A percentile compares a stretch with the other conserved stretches of the same genome.
These are phyloP conservation scores for Lactarius hengduanensis DNA, from an alignment of 768 basidiomycete species.

Conservation along the genomic window DNA sequence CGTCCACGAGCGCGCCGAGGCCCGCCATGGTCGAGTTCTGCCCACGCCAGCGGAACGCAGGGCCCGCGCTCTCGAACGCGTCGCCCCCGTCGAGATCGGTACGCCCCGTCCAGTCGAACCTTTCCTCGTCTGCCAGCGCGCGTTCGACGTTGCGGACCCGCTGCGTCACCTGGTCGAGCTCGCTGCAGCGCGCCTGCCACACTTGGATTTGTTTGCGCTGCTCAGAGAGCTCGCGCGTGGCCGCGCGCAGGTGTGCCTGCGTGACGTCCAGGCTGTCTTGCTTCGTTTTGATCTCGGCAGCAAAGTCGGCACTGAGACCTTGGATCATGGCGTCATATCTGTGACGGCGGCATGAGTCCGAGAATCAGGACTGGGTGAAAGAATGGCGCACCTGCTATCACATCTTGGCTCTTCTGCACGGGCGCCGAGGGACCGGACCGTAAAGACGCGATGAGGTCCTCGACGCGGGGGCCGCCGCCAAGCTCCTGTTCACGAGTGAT, in stretches of 20 bases:
- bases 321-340: constrained; percentile 91
- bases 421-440: constrained; percentile 74
- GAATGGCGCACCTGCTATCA: constrained; percentile 60
- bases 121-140: constrained; percentile 73
- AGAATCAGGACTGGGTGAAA: neutral
- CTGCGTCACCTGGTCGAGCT: constrained; percentile 79
- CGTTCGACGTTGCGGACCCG: constrained; percentile 82
- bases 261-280: constrained; percentile 86
- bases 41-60: constrained; percentile 73
- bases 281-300: constrained; percentile 79
- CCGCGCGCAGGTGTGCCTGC: constrained; percentile 81
- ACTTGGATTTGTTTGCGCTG: constrained; percentile 80
- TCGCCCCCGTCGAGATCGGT: constrained; percentile 44
- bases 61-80: constrained; percentile 43
- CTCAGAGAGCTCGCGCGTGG: constrained; percentile 87
- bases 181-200: constrained; percentile 70
- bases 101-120: constrained; percentile 88
- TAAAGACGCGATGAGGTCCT: constrained; percentile 75
- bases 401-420: constrained; percentile 85
- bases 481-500: constrained; percentile 53
- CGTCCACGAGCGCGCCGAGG: constrained; percentile 62
- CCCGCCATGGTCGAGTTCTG: constrained; percentile 63
- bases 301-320: constrained; percentile 73
- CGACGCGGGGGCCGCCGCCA: constrained; percentile 65
- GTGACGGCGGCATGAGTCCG: constrained; percentile 24